These are phyloP conservation scores for Debaryomycetaceae sp. DNA, from an alignment of 1,139 yeast species.

Conservation along the genomic window DNA sequence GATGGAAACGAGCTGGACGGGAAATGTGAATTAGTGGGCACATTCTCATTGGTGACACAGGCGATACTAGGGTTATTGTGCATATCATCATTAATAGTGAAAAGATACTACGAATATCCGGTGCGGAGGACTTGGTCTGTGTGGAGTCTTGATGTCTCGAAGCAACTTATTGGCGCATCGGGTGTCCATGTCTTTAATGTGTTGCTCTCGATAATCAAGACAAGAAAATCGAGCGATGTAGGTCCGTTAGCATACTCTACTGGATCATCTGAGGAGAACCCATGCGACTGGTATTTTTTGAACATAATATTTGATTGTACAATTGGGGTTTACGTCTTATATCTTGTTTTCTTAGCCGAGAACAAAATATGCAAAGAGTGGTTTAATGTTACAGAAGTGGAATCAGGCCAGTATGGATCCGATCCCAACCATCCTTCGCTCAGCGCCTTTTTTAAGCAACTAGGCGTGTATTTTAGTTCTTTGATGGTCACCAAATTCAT, in stretches of 20 bases:
- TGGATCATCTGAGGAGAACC: constrained; percentile 35
- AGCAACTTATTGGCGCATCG: constrained; percentile 83
- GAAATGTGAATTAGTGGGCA: constrained; percentile 67
- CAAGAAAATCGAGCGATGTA: constrained; percentile 8
- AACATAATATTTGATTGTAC: constrained; percentile 90
- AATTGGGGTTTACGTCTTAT: constrained; percentile 85
- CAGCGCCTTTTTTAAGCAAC: constrained; percentile 69
- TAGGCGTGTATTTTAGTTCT: constrained; percentile 60
- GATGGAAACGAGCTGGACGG: constrained; percentile 12
- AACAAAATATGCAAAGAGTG: constrained; percentile 39
- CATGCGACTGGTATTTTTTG: constrained; percentile 90
- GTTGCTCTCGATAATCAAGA: constrained; percentile 60
- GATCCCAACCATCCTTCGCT: constrained; percentile 57
- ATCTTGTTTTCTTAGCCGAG: constrained; percentile 44
- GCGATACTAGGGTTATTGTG: constrained; percentile 70
- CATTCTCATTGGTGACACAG: constrained; percentile 67
- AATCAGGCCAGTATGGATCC: constrained; percentile 80
- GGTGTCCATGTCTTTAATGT: constrained; percentile 81
- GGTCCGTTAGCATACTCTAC: neutral
- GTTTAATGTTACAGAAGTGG: constrained; percentile 48
- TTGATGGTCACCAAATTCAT: constrained; percentile 62
- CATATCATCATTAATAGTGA: constrained; percentile 66
- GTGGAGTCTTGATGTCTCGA: constrained; percentile 87
- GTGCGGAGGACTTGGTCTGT: constrained; percentile 78
- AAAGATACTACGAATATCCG: constrained; percentile 77